Conservation (phyloP, 2,329 filamentous ascomycete species). For the Pyrenophora teres region DNA sequence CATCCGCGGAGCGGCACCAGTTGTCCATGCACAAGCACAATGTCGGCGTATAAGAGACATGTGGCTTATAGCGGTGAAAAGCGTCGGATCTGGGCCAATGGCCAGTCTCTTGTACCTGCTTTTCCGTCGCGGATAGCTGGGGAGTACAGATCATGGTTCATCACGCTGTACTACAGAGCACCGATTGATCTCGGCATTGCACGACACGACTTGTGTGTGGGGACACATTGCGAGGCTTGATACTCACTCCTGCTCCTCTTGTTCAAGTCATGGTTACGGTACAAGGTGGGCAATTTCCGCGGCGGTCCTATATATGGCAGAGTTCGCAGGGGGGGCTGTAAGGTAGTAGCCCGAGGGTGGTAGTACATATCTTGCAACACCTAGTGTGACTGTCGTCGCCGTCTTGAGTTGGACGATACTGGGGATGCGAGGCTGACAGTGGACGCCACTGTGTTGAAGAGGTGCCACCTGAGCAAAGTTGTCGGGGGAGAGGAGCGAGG, state of each 20-base stretch:
- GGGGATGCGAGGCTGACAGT: background rate
- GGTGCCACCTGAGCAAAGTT: background rate
- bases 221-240: too few species aligned
- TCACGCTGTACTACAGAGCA: background rate
- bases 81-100: background rate
- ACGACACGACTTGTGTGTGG: background rate
- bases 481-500: background rate
- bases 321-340: too few species aligned
- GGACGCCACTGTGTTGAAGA: background rate
- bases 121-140: background rate
- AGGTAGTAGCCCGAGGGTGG: too few species aligned
- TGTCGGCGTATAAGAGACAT: background rate
- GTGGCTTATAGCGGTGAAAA: constrained; percentile 5
- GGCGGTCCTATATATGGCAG: background rate
- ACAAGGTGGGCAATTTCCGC: background rate
- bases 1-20: background rate
- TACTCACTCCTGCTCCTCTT: too few species aligned
- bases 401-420: background rate
- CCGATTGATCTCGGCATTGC: background rate
- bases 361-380: too few species aligned
- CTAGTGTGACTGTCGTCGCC: background rate
- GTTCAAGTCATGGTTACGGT: background rate
- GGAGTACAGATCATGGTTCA: constrained; percentile 5
- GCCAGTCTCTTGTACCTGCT: background rate
- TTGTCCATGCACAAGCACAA: background rate